Percentiles rank a stretch among this genome's conserved stretches.
Evolutionary conservation across 495 filamentous ascomycete species (phyloP).

Genomic region (Aspergillus saccharolyticus): DNA sequence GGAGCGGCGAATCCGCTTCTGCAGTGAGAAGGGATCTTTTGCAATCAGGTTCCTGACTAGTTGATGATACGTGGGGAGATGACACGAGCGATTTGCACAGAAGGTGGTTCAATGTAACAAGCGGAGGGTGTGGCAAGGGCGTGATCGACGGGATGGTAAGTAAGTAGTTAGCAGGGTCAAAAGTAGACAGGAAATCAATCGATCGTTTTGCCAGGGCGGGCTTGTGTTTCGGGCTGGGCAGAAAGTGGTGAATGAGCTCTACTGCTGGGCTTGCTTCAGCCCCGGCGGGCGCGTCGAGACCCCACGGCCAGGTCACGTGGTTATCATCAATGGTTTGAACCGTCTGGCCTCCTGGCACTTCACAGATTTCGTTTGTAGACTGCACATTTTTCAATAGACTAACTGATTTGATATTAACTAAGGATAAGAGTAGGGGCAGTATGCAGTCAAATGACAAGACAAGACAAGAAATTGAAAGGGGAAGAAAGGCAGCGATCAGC

Average conservation of each 20-base stretch:
- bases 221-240: slow-evolving; percentile 23
- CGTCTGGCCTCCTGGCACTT: no score
- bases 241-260: slow-evolving; percentile 34
- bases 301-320: slow-evolving; percentile 32
- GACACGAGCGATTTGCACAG: slow-evolving; percentile 1
- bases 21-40: neutral
- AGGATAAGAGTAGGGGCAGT: neutral
- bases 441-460: neutral
- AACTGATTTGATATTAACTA: neutral
- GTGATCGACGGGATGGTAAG: slow-evolving; percentile 1
- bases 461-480: neutral
- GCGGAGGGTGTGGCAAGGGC: neutral
- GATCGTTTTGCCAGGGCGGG: slow-evolving; percentile 11
- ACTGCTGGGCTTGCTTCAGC: no score
- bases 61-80: neutral
- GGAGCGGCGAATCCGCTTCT: neutral
- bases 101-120: neutral
- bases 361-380: no score
- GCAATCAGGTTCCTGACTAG: neutral
- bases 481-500: neutral
- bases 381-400: neutral
- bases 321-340: slow-evolving; percentile 11
- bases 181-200: slow-evolving; percentile 1
- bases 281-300: slow-evolving; percentile 31
- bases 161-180: no score